Evolutionary conservation across 495 filamentous ascomycete genomes (phyloP).

Genomic region (Annulohypoxylon bovei): DNA sequence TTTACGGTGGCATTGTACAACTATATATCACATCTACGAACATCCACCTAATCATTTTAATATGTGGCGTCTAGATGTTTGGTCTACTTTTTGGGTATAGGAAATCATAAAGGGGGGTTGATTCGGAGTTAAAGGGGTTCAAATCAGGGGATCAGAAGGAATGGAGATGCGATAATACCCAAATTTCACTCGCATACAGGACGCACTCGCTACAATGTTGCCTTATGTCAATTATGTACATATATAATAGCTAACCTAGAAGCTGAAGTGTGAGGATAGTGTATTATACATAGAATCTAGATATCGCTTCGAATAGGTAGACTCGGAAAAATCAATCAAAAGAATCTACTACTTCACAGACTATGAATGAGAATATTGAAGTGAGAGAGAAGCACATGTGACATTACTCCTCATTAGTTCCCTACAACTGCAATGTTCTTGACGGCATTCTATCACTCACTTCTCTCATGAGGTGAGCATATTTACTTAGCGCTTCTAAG

Average conservation of each 20-base stretch:
- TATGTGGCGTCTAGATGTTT: conserved; percentile 6
- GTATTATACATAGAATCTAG: not conserved
- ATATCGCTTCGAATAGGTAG: not conserved
- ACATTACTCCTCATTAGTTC: not conserved
- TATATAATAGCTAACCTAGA: conserved; percentile 1
- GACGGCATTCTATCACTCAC: not conserved
- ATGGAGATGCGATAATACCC: conserved; percentile 22
- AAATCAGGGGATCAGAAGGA: not conserved
- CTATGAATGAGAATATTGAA: not conserved
- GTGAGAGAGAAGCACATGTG: too few relatives aligned
- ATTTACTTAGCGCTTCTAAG: not conserved
- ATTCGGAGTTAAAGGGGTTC: conserved; percentile 13
- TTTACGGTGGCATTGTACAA: conserved; percentile 18
- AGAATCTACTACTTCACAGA: not conserved
- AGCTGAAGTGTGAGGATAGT: not conserved
- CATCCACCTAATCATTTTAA: conserved; percentile 17
- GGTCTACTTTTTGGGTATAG: conserved; percentile 5
- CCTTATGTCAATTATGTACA: not conserved
- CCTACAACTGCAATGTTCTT: not conserved
- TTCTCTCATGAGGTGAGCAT: not conserved
- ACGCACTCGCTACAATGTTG: not conserved
- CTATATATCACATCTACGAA: conserved; percentile 4
- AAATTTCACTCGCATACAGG: not conserved
- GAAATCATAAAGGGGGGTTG: not conserved
- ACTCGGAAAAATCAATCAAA: not conserved